Conservation (phyloP, 2,329 filamentous ascomycete genomes). For the Xylariaceae sp. region DNA sequence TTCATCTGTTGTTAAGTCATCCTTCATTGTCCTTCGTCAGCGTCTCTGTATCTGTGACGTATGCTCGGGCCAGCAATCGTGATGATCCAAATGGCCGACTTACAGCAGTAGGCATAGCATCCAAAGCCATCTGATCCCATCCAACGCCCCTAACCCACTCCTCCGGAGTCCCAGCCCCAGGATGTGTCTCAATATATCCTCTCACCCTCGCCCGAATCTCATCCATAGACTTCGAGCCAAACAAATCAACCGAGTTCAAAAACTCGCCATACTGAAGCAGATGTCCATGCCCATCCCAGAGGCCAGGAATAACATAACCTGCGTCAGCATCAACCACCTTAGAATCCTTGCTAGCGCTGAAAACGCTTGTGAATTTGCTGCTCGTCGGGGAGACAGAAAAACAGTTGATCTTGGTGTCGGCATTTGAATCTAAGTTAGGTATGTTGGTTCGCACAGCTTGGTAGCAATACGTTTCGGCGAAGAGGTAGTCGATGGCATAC, state of each 20-base stretch:
- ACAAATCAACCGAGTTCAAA: constrained; percentile 61
- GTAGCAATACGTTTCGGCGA: constrained; percentile 40
- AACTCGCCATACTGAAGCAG: constrained; percentile 64
- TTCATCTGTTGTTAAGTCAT: constrained; percentile 51
- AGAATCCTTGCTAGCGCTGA: constrained; percentile 32
- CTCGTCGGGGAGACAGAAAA: constrained; percentile 49
- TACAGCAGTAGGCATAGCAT: constrained; percentile 62
- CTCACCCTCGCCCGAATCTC: constrained; percentile 52
- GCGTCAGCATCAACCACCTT: constrained; percentile 30
- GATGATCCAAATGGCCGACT: constrained; percentile 26
- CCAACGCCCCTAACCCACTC: constrained; percentile 65
- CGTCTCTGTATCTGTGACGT: too few species aligned
- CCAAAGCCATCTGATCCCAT: constrained; percentile 66
- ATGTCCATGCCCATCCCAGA: constrained; percentile 71
- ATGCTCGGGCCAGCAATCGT: constrained; percentile 10
- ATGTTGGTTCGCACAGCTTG: constrained; percentile 42
- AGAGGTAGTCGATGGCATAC: constrained; percentile 19
- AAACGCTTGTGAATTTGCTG: constrained; percentile 49
- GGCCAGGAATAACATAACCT: constrained; percentile 60
- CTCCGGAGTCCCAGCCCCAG: constrained; percentile 47
- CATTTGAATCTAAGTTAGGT: too few species aligned
- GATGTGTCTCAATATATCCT: constrained; percentile 47
- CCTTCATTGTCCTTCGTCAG: too few species aligned
- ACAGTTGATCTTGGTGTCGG: constrained; percentile 43
- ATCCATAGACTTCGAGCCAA: constrained; percentile 51